phyloP scores from a whole-genome alignment of 2,329 filamentous ascomycete species.

The Coniochaeta hoffmannii region DNA sequence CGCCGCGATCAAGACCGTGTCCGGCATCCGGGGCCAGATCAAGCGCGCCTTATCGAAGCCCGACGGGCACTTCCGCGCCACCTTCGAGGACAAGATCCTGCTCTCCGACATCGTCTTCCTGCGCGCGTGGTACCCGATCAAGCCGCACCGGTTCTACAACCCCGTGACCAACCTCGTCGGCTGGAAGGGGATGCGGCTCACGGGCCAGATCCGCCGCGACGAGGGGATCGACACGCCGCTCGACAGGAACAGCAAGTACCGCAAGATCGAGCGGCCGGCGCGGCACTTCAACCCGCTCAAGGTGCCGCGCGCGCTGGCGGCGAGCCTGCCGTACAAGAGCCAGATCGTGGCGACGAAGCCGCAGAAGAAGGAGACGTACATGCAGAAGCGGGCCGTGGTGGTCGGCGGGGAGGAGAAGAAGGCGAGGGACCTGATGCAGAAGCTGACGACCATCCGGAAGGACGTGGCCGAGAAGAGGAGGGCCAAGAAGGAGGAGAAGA shows the following conservation, averaged over 20 bases:
- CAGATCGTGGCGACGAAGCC: constrained; percentile 79
- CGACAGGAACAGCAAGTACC: constrained; percentile 80
- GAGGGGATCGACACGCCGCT: constrained; percentile 69
- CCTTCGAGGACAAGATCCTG: constrained; percentile 97
- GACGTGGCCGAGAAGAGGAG: constrained; percentile 81
- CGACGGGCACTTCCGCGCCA: constrained; percentile 92
- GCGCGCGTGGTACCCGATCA: constrained; percentile 93
- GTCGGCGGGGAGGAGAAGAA: constrained; percentile 80
- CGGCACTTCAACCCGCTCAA: constrained; percentile 73
- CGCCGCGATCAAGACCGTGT: constrained; percentile 90
- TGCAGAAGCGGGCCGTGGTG: constrained; percentile 93
- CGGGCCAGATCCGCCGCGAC: constrained; percentile 79
- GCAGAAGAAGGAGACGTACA: constrained; percentile 75
- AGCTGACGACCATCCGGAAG: constrained; percentile 82
- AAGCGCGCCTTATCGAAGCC: constrained; percentile 90
- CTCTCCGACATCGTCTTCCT: constrained; percentile 96
- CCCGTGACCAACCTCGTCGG: constrained; percentile 88
- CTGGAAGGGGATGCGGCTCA: constrained; percentile 91
- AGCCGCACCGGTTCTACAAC: constrained; percentile 94
- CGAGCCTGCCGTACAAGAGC: constrained; percentile 83
- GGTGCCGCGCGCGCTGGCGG: constrained; percentile 73
- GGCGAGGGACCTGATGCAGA: constrained; percentile 83
- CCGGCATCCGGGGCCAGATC: constrained; percentile 91
- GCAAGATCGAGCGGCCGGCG: constrained; percentile 54
- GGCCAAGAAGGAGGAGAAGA: constrained; percentile 81